Evolutionary conservation across 257 asterid genomes (phyloP), one percentile per base, ranked within the genome.

Genomic region (Marsdenia floribunda): DNA sequence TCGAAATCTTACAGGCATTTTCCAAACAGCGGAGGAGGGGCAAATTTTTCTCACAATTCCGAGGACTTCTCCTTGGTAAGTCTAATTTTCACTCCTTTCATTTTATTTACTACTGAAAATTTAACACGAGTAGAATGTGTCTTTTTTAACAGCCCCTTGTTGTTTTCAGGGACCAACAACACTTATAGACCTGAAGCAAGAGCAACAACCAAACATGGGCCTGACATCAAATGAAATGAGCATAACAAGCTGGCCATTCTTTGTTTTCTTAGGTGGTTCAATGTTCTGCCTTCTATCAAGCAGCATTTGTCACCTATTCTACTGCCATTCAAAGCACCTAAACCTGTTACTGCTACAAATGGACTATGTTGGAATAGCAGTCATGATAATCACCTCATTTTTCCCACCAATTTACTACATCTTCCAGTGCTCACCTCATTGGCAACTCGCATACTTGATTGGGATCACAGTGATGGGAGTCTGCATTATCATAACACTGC

Each of bases 351-450:
- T 95, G 9, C 83, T 90, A 65, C 96, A 91, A 67, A 76, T 89
- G 83, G 99, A 95, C 79, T 95, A 95, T 60, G 93, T 85, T 2
- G 99, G 99, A 4, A 95, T 95, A 71, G 46, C 96, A 12, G 92
- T 92, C 78, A 95, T 95, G 99, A 95, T 95, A 81, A 89, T 95
- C 86, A 88, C 99, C 70, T 95, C 99, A 21, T 92, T 90, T 38
- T 95, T 95, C 87, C 99, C 99, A 13, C 98, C 98, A 26, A 89
- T 95, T 52, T 92, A 86, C 93, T 95, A 92, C 94, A 84, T 92
- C 70, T 95, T 95, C 84, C 96, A 85, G 33, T 92, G 99, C 85
- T 80, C 91, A 24, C 93, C 91, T 1, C 92, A 79, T 55, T 92
- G 96, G 96, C 98, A 95, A 79, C 33, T 92, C 47, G 78, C 78